A percentile compares a stretch with the other conserved stretches of the same genome.
Evolutionary conservation across 768 basidiomycete genomes (phyloP).

Genomic region (Leucocoprinus sp.): DNA sequence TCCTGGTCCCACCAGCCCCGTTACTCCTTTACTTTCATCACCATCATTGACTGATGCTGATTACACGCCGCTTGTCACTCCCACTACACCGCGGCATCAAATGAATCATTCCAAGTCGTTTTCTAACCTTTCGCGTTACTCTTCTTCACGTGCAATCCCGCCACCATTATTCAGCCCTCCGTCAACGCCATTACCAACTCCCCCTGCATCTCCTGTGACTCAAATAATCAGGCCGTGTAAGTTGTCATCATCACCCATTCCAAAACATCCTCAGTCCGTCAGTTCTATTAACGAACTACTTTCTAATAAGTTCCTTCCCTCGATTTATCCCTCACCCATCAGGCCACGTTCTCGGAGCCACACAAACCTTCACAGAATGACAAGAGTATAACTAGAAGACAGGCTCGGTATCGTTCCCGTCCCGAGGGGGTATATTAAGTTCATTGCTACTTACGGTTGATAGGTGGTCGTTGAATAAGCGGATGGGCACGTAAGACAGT

Average conservation of each 20-base stretch:
- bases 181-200: slow-evolving; percentile 28
- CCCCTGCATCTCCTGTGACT: slow-evolving; percentile 17
- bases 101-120: slow-evolving; percentile 4
- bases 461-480: too few relatives aligned
- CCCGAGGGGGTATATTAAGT: background rate
- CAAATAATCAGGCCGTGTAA: slow-evolving; percentile 1
- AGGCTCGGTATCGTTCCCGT: slow-evolving; percentile 2
- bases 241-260: slow-evolving; percentile 12
- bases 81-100: slow-evolving; percentile 24
- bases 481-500: background rate
- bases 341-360: slow-evolving; percentile 14
- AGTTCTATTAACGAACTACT: slow-evolving; percentile 7
- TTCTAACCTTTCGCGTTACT: slow-evolving; percentile 15
- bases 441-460: too few relatives aligned
- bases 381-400: background rate
- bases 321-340: slow-evolving; percentile 1
- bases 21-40: slow-evolving; percentile 20
- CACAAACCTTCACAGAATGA: background rate
- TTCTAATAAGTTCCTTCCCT: background rate
- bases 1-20: slow-evolving; percentile 12
- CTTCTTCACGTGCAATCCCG: slow-evolving; percentile 18
- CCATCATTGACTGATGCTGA: slow-evolving; percentile 30
- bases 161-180: slow-evolving; percentile 29
- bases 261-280: slow-evolving; percentile 12
- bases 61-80: slow-evolving; percentile 36